phyloP scores from a whole-genome alignment of 2,329 filamentous ascomycete species.

The Aspergillus viridinutans region DNA sequence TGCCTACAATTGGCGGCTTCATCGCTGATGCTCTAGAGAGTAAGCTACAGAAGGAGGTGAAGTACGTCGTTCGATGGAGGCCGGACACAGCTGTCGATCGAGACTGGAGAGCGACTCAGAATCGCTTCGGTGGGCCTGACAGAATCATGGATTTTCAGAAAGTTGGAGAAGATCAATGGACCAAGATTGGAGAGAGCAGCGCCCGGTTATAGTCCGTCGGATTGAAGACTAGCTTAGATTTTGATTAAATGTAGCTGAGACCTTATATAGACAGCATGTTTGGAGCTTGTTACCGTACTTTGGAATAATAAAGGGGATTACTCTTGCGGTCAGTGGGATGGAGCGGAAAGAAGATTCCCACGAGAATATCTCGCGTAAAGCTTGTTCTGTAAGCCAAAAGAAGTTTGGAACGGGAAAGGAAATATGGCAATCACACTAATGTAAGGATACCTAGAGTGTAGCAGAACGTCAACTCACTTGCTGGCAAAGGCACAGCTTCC shows the following conservation, averaged over 20 bases:
- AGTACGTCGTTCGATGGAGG: slow-evolving; percentile 47
- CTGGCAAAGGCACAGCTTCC: slow-evolving; percentile 64
- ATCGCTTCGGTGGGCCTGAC: slow-evolving; percentile 45
- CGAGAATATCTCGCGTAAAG: not conserved
- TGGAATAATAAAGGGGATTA: not conserved
- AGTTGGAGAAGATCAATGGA: slow-evolving; percentile 38
- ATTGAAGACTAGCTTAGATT: not conserved
- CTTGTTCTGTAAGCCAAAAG: not conserved
- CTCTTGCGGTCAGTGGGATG: not conserved
- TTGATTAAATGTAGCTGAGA: not conserved
- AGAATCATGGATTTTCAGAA: slow-evolving; percentile 48
- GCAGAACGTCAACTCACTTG: slow-evolving; percentile 8
- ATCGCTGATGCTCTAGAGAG: slow-evolving; percentile 49
- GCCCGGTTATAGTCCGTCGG: not conserved
- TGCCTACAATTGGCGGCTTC: slow-evolving; percentile 49
- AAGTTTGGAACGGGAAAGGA: not conserved
- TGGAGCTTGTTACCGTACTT: not conserved
- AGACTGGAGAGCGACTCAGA: slow-evolving; percentile 48
- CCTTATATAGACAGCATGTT: not conserved
- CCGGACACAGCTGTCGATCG: slow-evolving; percentile 47
- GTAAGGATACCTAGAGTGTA: not conserved
- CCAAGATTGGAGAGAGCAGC: slow-evolving; percentile 17
- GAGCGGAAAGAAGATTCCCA: not conserved
- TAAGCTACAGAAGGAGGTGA: slow-evolving; percentile 40
- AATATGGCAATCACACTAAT: not conserved